Evolutionary conservation across 768 basidiomycete genomes (phyloP).

Genomic region (Sistotremastrum suecicum): DNA sequence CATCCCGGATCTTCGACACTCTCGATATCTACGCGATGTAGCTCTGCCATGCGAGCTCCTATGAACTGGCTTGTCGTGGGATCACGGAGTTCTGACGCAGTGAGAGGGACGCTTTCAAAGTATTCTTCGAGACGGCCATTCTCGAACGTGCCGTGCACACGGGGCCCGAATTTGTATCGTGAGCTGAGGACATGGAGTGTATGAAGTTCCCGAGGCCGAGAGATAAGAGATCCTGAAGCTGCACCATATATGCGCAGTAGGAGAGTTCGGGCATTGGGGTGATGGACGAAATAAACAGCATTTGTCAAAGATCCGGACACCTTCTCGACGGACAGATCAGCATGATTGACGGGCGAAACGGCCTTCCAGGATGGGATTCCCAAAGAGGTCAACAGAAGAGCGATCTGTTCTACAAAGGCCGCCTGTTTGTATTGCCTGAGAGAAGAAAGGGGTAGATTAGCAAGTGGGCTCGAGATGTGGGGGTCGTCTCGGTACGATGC

Average conservation of each 20-base stretch:
- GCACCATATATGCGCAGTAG: conserved; percentile 88
- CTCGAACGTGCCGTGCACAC: conserved; percentile 86
- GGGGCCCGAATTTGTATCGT: conserved; percentile 76
- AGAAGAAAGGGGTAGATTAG: conserved; percentile 1
- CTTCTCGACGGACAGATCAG: conserved; percentile 49
- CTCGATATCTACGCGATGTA: conserved; percentile 81
- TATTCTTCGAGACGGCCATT: conserved; percentile 96
- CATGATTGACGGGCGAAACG: conserved; percentile 15
- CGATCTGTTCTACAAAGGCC: conserved; percentile 38
- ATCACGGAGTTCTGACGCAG: conserved; percentile 64
- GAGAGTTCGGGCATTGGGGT: conserved; percentile 41
- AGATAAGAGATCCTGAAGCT: conserved; percentile 76
- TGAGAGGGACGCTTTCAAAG: conserved; percentile 77
- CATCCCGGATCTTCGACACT: conserved; percentile 42
- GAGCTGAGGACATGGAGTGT: conserved; percentile 85
- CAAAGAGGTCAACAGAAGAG: conserved; percentile 40
- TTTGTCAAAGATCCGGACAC: conserved; percentile 92
- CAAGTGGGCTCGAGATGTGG: not conserved
- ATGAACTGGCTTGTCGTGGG: conserved; percentile 70
- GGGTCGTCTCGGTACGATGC: too few species aligned
- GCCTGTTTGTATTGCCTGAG: conserved; percentile 51
- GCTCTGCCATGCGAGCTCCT: conserved; percentile 88
- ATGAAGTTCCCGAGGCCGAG: conserved; percentile 73
- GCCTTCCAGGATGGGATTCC: conserved; percentile 42
- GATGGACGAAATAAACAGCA: conserved; percentile 81